Evolutionary conservation across 805 yeast genomes (phyloP).

Genomic region (Suhomyces xylopsoci): DNA sequence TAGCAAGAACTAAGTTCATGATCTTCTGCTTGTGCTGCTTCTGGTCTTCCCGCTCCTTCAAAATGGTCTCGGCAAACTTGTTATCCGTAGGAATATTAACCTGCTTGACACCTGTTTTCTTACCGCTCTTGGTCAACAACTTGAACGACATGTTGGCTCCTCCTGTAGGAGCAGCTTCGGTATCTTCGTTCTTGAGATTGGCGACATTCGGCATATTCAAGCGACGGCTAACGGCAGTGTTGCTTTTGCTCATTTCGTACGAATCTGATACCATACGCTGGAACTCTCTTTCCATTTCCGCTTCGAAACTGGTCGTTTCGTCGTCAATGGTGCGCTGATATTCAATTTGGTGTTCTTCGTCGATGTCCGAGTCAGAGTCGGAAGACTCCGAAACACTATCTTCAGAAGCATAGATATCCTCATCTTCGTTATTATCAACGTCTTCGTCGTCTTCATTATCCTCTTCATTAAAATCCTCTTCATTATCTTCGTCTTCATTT

Average conservation of each 20-base stretch:
- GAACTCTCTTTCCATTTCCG: conserved; percentile 56
- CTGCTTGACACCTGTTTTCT: conserved; percentile 40
- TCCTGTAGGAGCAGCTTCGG: background rate
- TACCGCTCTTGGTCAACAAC: conserved; percentile 54
- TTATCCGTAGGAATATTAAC: conserved; percentile 53
- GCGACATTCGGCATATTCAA: conserved; percentile 23
- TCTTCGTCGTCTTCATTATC: conserved; percentile 7
- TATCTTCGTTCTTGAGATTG: background rate
- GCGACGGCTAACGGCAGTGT: conserved; percentile 8
- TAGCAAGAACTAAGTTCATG: conserved; percentile 50
- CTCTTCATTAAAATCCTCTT: too few species aligned
- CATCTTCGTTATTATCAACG: conserved; percentile 8
- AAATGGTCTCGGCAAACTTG: conserved; percentile 51
- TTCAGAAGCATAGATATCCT: background rate
- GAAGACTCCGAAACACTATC: conserved; percentile 13
- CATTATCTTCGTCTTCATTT: conserved; percentile 9
- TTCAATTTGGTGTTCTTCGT: conserved; percentile 1
- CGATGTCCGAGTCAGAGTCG: conserved; percentile 9
- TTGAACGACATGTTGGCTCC: conserved; percentile 41
- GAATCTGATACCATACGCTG: conserved; percentile 52
- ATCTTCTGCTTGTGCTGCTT: conserved; percentile 55
- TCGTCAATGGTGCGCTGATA: conserved; percentile 2
- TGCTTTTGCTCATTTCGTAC: conserved; percentile 35
- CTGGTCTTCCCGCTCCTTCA: conserved; percentile 49
- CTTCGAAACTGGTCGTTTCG: conserved; percentile 36